phyloP scores from a whole-genome alignment of 352 stramenopile genomes.

The Phytophthora cajani region DNA sequence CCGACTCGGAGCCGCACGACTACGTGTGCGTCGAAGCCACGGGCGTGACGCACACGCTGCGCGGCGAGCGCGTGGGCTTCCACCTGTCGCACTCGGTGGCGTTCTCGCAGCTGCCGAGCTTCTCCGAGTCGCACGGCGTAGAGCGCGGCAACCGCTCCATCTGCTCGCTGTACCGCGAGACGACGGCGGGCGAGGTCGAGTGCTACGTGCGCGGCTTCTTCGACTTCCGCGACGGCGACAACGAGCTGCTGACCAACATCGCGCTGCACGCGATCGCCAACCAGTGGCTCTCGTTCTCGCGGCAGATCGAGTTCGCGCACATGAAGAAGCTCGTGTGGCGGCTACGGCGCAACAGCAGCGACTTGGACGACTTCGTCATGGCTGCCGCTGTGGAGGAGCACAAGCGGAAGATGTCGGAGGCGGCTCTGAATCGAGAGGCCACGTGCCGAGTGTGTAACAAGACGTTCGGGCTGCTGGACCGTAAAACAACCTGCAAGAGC shows the following conservation, averaged over 20 bases:
- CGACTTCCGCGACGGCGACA: conserved; percentile 28
- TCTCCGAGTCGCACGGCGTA: conserved; percentile 25
- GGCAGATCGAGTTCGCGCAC: conserved; percentile 34
- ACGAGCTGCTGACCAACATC: conserved; percentile 31
- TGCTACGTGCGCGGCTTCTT: conserved; percentile 46
- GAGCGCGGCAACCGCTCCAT: conserved; percentile 32
- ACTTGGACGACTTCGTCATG: conserved; percentile 14
- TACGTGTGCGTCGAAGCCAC: conserved; percentile 54
- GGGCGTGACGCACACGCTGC: conserved; percentile 26
- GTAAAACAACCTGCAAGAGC: conserved; percentile 35
- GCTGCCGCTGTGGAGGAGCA: conserved; percentile 8
- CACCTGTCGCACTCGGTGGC: conserved; percentile 52
- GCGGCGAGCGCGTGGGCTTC: conserved; percentile 46
- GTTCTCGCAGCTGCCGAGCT: conserved; percentile 24
- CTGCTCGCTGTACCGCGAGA: conserved; percentile 27
- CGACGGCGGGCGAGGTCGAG: conserved; percentile 15
- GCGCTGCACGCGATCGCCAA: conserved; percentile 28
- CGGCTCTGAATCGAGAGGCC: conserved; percentile 13
- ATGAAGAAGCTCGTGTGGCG: conserved; percentile 39
- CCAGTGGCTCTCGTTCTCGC: conserved; percentile 31
- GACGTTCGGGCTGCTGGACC: conserved; percentile 27
- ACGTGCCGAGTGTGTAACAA: conserved; percentile 29
- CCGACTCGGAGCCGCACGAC: conserved; percentile 42
- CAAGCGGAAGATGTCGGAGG: conserved; percentile 14
- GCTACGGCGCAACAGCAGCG: conserved; percentile 14